A percentile compares a stretch with the other conserved stretches of the same genome.
phyloP scores from a whole-genome alignment of 2,329 filamentous ascomycete genomes.

The Sclerotinia glacialis region DNA sequence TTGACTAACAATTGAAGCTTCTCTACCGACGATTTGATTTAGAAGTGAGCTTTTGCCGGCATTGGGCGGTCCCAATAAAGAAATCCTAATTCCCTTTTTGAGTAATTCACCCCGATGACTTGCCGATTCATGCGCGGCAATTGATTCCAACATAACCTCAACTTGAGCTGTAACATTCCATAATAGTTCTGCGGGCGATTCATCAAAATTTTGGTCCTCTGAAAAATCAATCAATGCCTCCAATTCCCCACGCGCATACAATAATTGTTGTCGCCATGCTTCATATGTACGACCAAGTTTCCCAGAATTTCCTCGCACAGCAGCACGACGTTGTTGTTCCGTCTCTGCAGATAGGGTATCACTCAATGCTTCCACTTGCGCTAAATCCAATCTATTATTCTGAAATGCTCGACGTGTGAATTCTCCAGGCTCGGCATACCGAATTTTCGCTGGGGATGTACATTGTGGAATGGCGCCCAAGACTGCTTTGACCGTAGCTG shows the following conservation, averaged over 20 bases:
- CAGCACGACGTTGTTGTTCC: constrained; percentile 86
- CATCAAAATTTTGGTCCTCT: constrained; percentile 96
- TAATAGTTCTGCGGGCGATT: constrained; percentile 71
- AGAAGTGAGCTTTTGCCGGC: constrained; percentile 92
- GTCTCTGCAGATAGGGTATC: constrained; percentile 69
- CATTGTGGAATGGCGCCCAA: constrained; percentile 69
- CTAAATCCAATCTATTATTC: constrained; percentile 79
- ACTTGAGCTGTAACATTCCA: constrained; percentile 67
- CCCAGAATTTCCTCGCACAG: constrained; percentile 73
- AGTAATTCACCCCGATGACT: constrained; percentile 80
- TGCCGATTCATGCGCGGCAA: constrained; percentile 70
- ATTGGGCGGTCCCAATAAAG: constrained; percentile 87
- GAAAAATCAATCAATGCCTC: constrained; percentile 97
- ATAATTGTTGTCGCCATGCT: constrained; percentile 70
- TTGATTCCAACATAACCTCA: constrained; percentile 55
- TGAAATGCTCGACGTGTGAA: constrained; percentile 92
- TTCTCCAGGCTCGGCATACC: constrained; percentile 91
- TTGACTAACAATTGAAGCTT: constrained; percentile 90
- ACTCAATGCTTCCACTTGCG: constrained; percentile 70
- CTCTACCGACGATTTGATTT: constrained; percentile 83
- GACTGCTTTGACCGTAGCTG: constrained; percentile 83
- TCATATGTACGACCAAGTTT: constrained; percentile 75
- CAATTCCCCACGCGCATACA: constrained; percentile 82
- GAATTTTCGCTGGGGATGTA: constrained; percentile 47
- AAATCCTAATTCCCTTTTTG: constrained; percentile 79